These are phyloP conservation scores for Talaromyces stipitatus DNA, from an alignment of 495 filamentous ascomycete species.

Conservation along the genomic window DNA sequence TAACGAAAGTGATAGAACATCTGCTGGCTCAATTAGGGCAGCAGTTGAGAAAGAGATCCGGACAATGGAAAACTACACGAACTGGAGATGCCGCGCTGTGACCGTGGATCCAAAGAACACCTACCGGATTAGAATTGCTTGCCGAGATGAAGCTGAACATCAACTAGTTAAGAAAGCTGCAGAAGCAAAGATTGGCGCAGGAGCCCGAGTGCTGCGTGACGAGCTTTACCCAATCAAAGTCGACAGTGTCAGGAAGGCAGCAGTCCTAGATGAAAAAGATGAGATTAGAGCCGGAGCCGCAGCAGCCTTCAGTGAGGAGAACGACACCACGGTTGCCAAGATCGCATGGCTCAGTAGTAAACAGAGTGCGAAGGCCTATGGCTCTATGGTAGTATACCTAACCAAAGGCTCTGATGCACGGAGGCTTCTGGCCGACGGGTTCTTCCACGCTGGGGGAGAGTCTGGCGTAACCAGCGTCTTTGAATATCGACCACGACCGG, in stretches of 20 bases:
- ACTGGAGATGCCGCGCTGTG: not conserved
- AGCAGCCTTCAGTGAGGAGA: slow-evolving; percentile 15
- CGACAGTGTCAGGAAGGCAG: not conserved
- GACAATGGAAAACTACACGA: not conserved
- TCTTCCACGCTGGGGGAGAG: slow-evolving; percentile 20
- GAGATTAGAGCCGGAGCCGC: slow-evolving; percentile 1
- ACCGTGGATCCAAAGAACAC: not conserved
- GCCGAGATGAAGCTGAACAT: not conserved
- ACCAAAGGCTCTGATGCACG: slow-evolving; percentile 20
- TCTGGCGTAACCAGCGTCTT: slow-evolving; percentile 20
- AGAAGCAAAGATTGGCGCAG: not conserved
- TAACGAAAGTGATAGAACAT: not conserved
- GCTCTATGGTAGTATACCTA: slow-evolving; percentile 26
- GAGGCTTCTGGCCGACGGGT: slow-evolving; percentile 18
- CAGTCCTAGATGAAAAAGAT: not conserved
- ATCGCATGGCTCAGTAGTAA: slow-evolving; percentile 26
- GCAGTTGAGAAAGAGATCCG: not conserved
- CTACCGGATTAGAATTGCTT: not conserved
- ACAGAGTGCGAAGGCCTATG: slow-evolving; percentile 20
- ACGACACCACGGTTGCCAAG: slow-evolving; percentile 15
- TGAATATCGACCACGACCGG: slow-evolving; percentile 17
- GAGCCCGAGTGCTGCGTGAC: not conserved
- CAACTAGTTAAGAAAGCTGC: not conserved
- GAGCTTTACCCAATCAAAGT: not conserved
- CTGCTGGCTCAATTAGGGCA: not conserved